Conservation (phyloP, 2,329 filamentous ascomycete genomes). For the Phaeophleospora eucalypticola region DNA sequence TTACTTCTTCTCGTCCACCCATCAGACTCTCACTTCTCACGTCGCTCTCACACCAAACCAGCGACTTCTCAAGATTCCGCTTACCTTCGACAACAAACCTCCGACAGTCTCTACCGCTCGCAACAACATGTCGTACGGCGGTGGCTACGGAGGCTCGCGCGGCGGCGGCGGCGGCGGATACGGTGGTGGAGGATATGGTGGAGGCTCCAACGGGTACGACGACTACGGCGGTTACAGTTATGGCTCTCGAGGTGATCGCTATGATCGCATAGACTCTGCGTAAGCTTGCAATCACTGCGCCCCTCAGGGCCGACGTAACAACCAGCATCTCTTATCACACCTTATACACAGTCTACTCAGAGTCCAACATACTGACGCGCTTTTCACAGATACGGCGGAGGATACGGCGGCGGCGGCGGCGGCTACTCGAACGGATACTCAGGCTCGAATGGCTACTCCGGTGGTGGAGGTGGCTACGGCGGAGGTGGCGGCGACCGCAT, state of each 20-base stretch:
- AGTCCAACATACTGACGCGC: neutral
- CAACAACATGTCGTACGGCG: conserved; percentile 67
- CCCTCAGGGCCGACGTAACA: conserved; percentile 32
- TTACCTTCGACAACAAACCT: conserved; percentile 4
- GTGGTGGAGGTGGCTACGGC: conserved; percentile 43
- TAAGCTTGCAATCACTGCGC: conserved; percentile 41
- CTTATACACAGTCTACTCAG: conserved; percentile 4
- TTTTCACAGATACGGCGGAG: conserved; percentile 13
- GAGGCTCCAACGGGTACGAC: conserved; percentile 44
- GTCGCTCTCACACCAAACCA: neutral
- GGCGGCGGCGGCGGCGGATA: conserved; percentile 46
- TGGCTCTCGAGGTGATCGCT: conserved; percentile 40
- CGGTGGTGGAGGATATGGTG: conserved; percentile 29
- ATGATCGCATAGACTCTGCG: conserved; percentile 37
- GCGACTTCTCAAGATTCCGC: neutral
- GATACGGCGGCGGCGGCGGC: conserved; percentile 33
- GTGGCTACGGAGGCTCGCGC: conserved; percentile 44
- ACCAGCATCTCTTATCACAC: conserved; percentile 9
- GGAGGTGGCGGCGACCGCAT: conserved; percentile 86
- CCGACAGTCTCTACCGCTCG: conserved; percentile 21
- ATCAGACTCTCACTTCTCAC: neutral
- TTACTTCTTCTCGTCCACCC: neutral
- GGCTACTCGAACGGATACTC: conserved; percentile 32
- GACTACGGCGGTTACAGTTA: conserved; percentile 38
- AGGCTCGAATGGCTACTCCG: conserved; percentile 30